A percentile compares a stretch with the other conserved stretches of the same genome.
Evolutionary conservation across 257 asterid species (phyloP).

Genomic region (Solanum microdontum): DNA sequence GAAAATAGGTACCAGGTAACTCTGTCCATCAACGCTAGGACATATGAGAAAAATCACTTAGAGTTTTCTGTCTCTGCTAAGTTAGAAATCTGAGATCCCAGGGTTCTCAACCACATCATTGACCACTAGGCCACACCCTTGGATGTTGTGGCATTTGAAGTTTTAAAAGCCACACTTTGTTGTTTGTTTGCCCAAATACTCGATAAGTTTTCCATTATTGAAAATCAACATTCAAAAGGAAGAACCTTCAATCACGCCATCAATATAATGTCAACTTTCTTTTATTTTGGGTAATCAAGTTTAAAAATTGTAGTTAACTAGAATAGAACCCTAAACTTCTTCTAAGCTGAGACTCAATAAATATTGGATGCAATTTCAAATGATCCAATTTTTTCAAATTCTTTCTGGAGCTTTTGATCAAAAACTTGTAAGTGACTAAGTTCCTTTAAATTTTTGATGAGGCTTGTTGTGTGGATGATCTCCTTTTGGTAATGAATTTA

Average conservation of each 20-base stretch:
- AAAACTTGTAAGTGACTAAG: neutral
- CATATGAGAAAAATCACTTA: too few species aligned
- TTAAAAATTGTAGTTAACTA: too few species aligned
- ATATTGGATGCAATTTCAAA: conserved; percentile 22
- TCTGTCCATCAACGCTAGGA: too few species aligned
- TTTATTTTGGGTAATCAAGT: too few species aligned
- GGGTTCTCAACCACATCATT: too few species aligned
- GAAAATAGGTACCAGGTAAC: too few species aligned
- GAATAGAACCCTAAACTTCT: too few species aligned
- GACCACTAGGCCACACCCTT: neutral
- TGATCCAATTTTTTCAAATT: conserved; percentile 25
- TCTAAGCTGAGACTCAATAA: too few species aligned
- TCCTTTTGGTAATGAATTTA: too few species aligned
- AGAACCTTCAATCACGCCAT: neutral
- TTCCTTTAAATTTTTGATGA: neutral
- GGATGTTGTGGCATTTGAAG: neutral
- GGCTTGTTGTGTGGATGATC: neutral
- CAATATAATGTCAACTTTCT: neutral
- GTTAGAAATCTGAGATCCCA: too few species aligned
- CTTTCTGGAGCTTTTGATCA: neutral
- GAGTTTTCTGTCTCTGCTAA: too few species aligned
- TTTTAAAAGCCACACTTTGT: neutral
- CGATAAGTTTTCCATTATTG: too few species aligned
- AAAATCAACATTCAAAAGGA: neutral
- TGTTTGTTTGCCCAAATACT: neutral